Evolutionary conservation across 169 alveolate genomes (phyloP), one percentile per base, ranked within the genome.

Genomic region (Plasmodium berghei): DNA sequence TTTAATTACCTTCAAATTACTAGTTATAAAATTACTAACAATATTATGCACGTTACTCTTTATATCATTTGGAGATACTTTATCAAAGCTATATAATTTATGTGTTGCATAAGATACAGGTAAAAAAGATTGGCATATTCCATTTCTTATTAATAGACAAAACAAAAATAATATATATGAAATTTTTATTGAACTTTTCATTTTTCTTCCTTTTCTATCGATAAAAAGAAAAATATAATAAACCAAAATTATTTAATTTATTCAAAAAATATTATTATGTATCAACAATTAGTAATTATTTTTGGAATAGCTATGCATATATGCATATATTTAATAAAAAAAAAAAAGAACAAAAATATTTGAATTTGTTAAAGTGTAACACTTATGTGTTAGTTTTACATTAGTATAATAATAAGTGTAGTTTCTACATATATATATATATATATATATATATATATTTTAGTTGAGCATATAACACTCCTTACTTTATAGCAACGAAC

Each of bases 81-180:
- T 77, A 59, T 77, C 80, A 42, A 77, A 77, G 4, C 72, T 55
- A 46, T 77, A 77, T 40, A 77, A 64, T 42, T 63, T 66, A 59
- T 77, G 89, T 18, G 89, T 52, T 64, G 89, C 80, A 62, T 77
- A 77, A 18, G 89, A 66, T 48, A 66, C 80, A 12, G 89, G 89
- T 10, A 64, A 24, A 52, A 77, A 45, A 20, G 80, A 45, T 77
- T 77, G 89, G 59, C 89, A 77, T 18, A n/a, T 49, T 24, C 58
- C 9, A 26, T 64, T 34, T 5, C 71, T 61, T 24, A 64, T 42
- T 26, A 42, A 46, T 3, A 34, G 42, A 34, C 42, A 34, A 1
- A 34, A 26, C 6, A 77, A 48, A 26, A 54, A 64, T 5, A 28
- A 55, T 22, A 67, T 55, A 28, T 64, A 62, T n/a, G 42, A 34